phyloP scores from a whole-genome alignment of 805 yeast species.

The Tetrapisispora fleetii region DNA sequence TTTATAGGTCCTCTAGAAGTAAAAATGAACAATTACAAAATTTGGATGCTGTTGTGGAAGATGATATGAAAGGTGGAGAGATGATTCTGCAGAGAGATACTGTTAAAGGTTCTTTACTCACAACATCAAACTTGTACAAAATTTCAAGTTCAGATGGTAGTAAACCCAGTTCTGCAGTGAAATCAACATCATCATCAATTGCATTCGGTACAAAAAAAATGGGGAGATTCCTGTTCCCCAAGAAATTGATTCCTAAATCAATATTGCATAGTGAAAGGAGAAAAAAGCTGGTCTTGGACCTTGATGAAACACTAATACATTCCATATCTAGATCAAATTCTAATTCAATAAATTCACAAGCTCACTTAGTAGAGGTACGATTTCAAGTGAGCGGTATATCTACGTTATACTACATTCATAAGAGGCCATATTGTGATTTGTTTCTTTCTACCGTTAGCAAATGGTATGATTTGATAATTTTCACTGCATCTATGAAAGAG shows the following conservation, averaged over 20 bases:
- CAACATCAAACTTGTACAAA: slow-evolving; percentile 4
- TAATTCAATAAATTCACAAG: slow-evolving; percentile 28
- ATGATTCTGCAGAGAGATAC: slow-evolving; percentile 23
- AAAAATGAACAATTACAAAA: background rate
- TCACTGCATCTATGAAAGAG: slow-evolving; percentile 90
- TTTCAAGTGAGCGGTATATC: slow-evolving; percentile 50
- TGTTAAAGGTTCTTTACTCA: slow-evolving; percentile 25
- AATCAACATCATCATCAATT: slow-evolving; percentile 10
- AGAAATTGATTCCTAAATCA: slow-evolving; percentile 33
- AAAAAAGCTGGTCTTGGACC: slow-evolving; percentile 70
- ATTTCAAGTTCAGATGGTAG: background rate
- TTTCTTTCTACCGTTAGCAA: slow-evolving; percentile 67
- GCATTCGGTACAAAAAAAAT: slow-evolving; percentile 25
- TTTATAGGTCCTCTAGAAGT: background rate
- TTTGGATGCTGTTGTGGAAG: slow-evolving; percentile 12
- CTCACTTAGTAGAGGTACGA: slow-evolving; percentile 75
- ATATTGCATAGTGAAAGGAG: slow-evolving; percentile 28
- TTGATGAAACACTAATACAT: slow-evolving; percentile 92
- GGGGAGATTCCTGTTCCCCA: slow-evolving; percentile 36
- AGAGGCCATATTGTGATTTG: slow-evolving; percentile 83
- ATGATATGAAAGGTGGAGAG: slow-evolving; percentile 24
- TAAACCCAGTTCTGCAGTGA: background rate
- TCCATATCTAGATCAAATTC: slow-evolving; percentile 58
- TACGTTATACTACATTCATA: slow-evolving; percentile 79
- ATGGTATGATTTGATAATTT: slow-evolving; percentile 85